phyloP scores from a whole-genome alignment of 495 filamentous ascomycete species.

The Hypoxylon crocopeplum region DNA sequence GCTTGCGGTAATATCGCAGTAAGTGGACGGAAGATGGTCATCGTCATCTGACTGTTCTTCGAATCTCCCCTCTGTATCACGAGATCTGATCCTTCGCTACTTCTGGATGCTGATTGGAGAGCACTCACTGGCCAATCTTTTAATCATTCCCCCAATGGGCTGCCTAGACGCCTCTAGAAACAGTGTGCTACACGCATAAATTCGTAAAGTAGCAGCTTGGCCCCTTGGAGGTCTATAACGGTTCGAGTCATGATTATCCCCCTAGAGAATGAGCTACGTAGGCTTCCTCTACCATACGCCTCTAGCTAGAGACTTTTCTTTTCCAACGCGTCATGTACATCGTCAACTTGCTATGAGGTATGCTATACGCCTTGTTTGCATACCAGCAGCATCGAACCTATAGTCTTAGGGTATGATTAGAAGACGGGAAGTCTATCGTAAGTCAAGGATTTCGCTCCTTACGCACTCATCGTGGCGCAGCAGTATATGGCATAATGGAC shows the following conservation, averaged over 20 bases:
- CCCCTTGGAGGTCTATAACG: not conserved
- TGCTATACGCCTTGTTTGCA: no score
- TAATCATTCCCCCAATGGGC: not conserved
- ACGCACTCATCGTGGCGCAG: no score
- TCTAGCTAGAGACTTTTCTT: not conserved
- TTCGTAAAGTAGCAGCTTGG: constrained; percentile 3
- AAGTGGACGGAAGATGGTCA: constrained; percentile 17
- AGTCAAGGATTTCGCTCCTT: not conserved
- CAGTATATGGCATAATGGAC: no score
- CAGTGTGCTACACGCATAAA: constrained; percentile 12
- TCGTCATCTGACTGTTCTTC: constrained; percentile 27
- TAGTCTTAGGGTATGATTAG: no score
- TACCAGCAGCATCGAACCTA: no score
- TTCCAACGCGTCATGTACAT: no score
- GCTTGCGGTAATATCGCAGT: constrained; percentile 16
- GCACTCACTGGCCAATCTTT: not conserved
- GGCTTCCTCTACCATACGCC: not conserved
- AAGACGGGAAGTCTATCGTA: no score
- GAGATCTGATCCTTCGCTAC: constrained; percentile 18
- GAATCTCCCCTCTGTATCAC: constrained; percentile 14
- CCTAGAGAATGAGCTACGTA: not conserved
- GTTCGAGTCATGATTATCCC: constrained; percentile 1
- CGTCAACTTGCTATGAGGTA: no score
- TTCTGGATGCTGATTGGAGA: constrained; percentile 14
- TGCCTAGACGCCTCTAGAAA: constrained; percentile 1